Conservation (phyloP, 371 early-diverging fungal genomes). For the Mucor piriformis region DNA sequence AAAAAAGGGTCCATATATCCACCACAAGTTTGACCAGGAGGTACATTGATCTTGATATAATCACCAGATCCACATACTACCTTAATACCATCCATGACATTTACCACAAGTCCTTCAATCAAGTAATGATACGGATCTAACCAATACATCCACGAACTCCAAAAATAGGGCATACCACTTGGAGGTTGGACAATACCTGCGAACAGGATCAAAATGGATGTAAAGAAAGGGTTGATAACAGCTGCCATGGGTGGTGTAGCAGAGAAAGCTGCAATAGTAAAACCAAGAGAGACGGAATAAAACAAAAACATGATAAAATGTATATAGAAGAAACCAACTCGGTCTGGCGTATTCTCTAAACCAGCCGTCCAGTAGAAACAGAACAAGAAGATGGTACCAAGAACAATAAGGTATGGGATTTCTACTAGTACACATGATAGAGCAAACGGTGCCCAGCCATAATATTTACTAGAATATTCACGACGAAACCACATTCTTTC, state of each 20-base stretch:
- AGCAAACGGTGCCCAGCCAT: conserved; percentile 68
- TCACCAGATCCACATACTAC: conserved; percentile 58
- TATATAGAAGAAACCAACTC: conserved; percentile 66
- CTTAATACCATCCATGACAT: conserved; percentile 58
- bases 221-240: conserved; percentile 73
- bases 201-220: conserved; percentile 70
- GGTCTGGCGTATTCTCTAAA: conserved; percentile 47
- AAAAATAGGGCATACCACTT: conserved; percentile 70
- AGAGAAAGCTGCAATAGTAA: conserved; percentile 47
- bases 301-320: conserved; percentile 60
- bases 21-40: conserved; percentile 65
- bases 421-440: conserved; percentile 59
- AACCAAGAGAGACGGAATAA: conserved; percentile 71
- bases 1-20: conserved; percentile 63
- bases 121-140: conserved; percentile 72
- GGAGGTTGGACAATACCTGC: conserved; percentile 74
- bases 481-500: conserved; percentile 74
- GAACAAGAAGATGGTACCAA: conserved; percentile 60
- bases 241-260: conserved; percentile 68
- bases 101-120: conserved; percentile 74
- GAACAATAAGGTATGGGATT: conserved; percentile 57
- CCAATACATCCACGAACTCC: conserved; percentile 80
- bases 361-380: conserved; percentile 80
- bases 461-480: conserved; percentile 75
- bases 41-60: conserved; percentile 55